Evolutionary conservation across 2,329 filamentous ascomycete species (phyloP), one percentile per base, ranked within the genome.

Genomic region (Ophiostoma quercus): DNA sequence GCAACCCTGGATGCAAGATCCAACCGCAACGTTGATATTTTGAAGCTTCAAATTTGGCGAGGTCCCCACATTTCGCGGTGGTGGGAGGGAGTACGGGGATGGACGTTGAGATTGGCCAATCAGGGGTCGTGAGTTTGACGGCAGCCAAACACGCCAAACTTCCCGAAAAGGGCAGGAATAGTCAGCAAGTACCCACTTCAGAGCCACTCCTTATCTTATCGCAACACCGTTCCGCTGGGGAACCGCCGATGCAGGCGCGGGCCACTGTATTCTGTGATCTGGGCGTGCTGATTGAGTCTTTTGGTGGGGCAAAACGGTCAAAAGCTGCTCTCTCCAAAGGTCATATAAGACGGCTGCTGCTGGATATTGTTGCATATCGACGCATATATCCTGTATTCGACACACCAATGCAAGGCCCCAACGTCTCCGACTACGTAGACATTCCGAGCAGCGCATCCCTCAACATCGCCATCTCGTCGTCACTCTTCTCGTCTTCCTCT

Each of bases 191-290:
- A 6, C 19, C 57, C 57, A 62, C 29, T 62, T 34, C 25, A 29
- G 25, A 34, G 34, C 34, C 34, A 34, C 5, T 32, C 5, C 60
- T 63, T 63, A 60, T 60, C 68, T 60, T 67, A 66, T 67, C 63
- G 62, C 14, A 22, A 12, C 34, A 37, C 57, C 39, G 51, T 54
- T 57, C 68, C 41, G 11, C 34, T 62, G 47, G 68, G 68, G 47
- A 43, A 43, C 51, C 22, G 43, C 68, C 68, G 68, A 60, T 67
- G 47, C 68, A 69, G 62, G 68, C 68, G 43, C n/a, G 34, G 22
- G 22, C 62, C 68, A 67, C 68, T 67, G 63, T 57, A 68, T 22
- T 32, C 65, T 16, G 43, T 67, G 32, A 51, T 47, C 43, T 47
- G 25, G 62, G 41, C 60, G 51, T 57, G 9, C 22, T 25, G n/a